Evolutionary conservation across 352 stramenopile genomes (phyloP), one percentile per base, ranked within the genome.

Genomic region (Phytopythium boreale): DNA sequence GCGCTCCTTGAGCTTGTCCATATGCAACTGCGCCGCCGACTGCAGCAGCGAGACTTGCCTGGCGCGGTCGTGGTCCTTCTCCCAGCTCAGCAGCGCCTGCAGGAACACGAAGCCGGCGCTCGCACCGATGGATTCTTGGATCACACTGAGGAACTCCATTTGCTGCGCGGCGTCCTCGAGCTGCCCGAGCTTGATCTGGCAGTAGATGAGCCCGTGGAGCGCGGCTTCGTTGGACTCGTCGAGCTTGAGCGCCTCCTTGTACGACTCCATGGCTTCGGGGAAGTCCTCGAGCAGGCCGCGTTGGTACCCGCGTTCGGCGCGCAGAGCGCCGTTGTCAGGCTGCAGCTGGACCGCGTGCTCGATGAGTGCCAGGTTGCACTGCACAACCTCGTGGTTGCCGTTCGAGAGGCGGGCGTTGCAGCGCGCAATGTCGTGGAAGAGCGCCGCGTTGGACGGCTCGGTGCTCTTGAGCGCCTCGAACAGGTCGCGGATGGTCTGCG

Each of bases 161-260:
- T 98, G 93, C 67, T 96, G 84, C 0, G 86, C 85, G 1, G 93
- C 93, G 59, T 98, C 92, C 51, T 97, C 88, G 8, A 96, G 67
- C 57, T 93, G 76, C 7, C 88, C 89, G 5, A 92, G 64, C 52
- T 93, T 94, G 64, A 98, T 84, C 69, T 98, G 92, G 67, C 90
- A 97, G 72, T 96, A 97, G 64, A 98, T 97, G 49, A 96, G 75
- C 0, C 91, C 92, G 46, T 93, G 81, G 7, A 98, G 76, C n/a
- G 92, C 92, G 56, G 81, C 76, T 47, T 95, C 80, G 68, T 96
- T 97, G 19, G 82, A 88, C 59, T 95, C 88, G 68, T 97, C 91
- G 2, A 92, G 69, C 68, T 91, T 93, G 15, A 93, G 71, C 10
- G 86, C 88, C 47, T 96, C 82, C 61, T 93, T 92, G 72, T 95